A percentile compares a stretch with the other conserved stretches of the same genome.
These are phyloP conservation scores for Metarhizium humberi DNA, from an alignment of 2,329 filamentous ascomycete genomes.

Conservation along the genomic window DNA sequence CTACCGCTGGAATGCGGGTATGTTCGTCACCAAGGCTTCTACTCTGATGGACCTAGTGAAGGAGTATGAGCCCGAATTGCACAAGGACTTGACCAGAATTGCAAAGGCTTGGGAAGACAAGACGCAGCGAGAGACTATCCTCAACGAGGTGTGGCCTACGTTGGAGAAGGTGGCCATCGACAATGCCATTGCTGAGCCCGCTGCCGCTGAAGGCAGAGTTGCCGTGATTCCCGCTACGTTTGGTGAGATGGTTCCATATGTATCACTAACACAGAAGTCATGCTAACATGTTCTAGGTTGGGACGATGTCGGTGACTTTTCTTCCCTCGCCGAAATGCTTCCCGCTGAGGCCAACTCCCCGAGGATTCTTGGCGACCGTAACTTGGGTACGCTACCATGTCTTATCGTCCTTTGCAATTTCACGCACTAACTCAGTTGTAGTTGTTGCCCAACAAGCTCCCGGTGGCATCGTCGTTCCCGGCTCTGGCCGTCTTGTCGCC, in stretches of 20 bases:
- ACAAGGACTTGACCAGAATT: constrained; percentile 13
- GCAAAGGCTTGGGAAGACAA: constrained; percentile 16
- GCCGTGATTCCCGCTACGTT: constrained; percentile 17
- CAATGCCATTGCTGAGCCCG: constrained; percentile 18
- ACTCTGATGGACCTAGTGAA: constrained; percentile 16
- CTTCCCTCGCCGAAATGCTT: constrained; percentile 17
- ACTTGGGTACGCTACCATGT: constrained; percentile 10
- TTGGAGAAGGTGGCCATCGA: constrained; percentile 17
- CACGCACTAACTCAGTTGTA: constrained; percentile 1
- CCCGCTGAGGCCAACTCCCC: constrained; percentile 15
- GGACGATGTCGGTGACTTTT: constrained; percentile 19
- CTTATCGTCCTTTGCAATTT: background rate
- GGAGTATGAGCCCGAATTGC: constrained; percentile 14
- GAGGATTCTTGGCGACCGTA: constrained; percentile 14
- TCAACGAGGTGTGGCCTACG: constrained; percentile 15
- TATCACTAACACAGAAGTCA: background rate
- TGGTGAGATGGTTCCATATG: constrained; percentile 3
- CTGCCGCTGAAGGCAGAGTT: constrained; percentile 16
- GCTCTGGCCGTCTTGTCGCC: constrained; percentile 15
- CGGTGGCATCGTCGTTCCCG: constrained; percentile 16
- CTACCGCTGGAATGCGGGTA: constrained; percentile 18
- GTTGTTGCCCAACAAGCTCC: constrained; percentile 16
- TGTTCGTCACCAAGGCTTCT: constrained; percentile 18
- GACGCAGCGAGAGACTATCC: constrained; percentile 9
- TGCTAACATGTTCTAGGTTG: constrained; percentile 11